Evolutionary conservation across 176 grass and related monocot species (phyloP), one percentile per base, ranked within the genome.

Genomic region (Secale cereale): DNA sequence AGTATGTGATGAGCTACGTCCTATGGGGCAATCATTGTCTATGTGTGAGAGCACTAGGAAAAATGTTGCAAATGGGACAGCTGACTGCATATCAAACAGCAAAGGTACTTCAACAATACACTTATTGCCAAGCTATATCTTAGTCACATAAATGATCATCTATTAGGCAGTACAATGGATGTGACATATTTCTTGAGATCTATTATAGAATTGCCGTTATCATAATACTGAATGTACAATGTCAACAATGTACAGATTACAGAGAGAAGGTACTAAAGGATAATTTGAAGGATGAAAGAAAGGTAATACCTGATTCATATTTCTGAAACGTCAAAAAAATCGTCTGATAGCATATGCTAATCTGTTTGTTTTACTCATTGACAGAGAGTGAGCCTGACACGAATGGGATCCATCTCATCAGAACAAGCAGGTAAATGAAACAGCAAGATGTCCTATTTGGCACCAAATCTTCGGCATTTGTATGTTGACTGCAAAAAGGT

Each of bases 361-460:
- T 52, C 29, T 83, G 23, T 35, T 87, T 19, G 15, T 60, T 63
- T 73, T 74, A 20, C 23, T 40, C n/a, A 79, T 70, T 92, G 29
- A 40, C 90, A 94, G 93, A 94, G 76, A 90, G 87, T 76, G 13
- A 52, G 33, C 22, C 69, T 84, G 28, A 70, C 41, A 78, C 90
- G 79, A 82, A 83, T 90, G 90, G 87, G 87, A 70, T 94, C 90
- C 22, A 29, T 90, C 83, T 84, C 87, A 80, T 94, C 93, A 27
- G 90, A 75, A 83, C 69, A 87, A 80, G 86, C 85, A 90, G 93
- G 90, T 94, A 86, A 66, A 54, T 41, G 62, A 4, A 62, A 16
- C 3, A 45, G 7, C 3, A 37, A 3, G 12, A 7, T 87, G 48
- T 31, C 1, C 31, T 76, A 17, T 32, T 29, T 28, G 19, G 10